phyloP scores from a whole-genome alignment of 1,284 basidiomycete genomes.

The Psilocybe mexicana region DNA sequence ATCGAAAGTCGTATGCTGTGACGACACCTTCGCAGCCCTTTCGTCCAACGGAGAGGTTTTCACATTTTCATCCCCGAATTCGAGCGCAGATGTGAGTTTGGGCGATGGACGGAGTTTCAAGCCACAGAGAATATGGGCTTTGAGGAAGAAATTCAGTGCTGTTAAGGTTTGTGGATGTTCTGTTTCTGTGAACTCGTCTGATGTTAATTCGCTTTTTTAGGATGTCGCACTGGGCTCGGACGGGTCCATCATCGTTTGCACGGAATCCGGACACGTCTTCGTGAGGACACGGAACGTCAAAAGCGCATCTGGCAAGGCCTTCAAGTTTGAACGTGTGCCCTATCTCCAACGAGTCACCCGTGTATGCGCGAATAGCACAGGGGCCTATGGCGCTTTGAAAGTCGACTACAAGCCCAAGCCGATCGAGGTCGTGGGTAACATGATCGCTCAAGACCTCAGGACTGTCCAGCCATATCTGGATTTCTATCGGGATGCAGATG shows the following conservation, averaged over 20 bases:
- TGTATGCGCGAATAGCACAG: constrained; percentile 87
- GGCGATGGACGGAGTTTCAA: constrained; percentile 50
- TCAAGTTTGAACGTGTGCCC: constrained; percentile 83
- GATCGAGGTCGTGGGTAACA: constrained; percentile 61
- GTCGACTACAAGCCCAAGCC: constrained; percentile 67
- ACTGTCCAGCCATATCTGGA: constrained; percentile 59
- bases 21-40: constrained; percentile 83
- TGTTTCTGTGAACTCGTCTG: background rate
- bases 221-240: constrained; percentile 91
- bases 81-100: constrained; percentile 10
- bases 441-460: constrained; percentile 70
- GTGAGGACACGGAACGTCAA: constrained; percentile 68
- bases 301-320: constrained; percentile 51
- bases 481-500: constrained; percentile 19
- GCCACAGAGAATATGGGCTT: constrained; percentile 90
- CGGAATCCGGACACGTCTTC: constrained; percentile 93
- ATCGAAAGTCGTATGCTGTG: constrained; percentile 79
- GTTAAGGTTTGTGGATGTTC: constrained; percentile 55
- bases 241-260: constrained; percentile 90
- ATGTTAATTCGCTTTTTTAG: constrained; percentile 31
- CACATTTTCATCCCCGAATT: constrained; percentile 64
- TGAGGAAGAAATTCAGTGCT: constrained; percentile 85
- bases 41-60: constrained; percentile 92
- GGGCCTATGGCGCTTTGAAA: constrained; percentile 86
- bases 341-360: constrained; percentile 83